A percentile compares a stretch with the other conserved stretches of the same genome.
These are phyloP conservation scores for Mycena floridula DNA, from an alignment of 768 basidiomycete genomes.

Conservation along the genomic window DNA sequence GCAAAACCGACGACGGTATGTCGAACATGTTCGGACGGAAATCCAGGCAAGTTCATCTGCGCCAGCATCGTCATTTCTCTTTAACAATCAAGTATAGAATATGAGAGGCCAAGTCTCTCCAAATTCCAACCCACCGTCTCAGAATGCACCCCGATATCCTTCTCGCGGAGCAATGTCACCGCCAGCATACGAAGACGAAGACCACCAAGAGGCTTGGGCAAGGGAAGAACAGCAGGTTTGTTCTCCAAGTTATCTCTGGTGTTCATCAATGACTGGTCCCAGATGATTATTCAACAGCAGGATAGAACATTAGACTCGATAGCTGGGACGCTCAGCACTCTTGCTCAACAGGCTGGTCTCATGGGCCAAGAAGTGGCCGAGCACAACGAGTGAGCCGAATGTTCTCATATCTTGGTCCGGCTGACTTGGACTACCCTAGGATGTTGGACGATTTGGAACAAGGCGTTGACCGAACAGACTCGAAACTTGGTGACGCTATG, in stretches of 20 bases:
- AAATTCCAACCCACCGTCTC: conserved; percentile 10
- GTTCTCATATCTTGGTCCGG: not conserved
- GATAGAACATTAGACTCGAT: conserved; percentile 87
- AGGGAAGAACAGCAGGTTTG: conserved; percentile 80
- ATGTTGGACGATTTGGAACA: conserved; percentile 74
- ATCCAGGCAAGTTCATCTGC: conserved; percentile 56
- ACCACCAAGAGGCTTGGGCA: conserved; percentile 78
- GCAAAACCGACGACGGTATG: conserved; percentile 66
- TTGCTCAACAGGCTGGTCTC: conserved; percentile 86
- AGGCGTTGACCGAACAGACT: conserved; percentile 66
- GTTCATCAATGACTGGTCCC: conserved; percentile 1
- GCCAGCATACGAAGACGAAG: conserved; percentile 30
- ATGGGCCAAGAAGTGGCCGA: conserved; percentile 92
- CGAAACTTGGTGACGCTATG: conserved; percentile 60
- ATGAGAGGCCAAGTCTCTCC: conserved; percentile 61
- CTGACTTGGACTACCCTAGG: no score
- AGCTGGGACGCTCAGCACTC: conserved; percentile 74
- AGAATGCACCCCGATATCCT: not conserved
- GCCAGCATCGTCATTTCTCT: conserved; percentile 7
- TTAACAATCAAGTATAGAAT: conserved; percentile 49
- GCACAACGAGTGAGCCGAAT: conserved; percentile 73
- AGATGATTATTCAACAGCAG: conserved; percentile 87
- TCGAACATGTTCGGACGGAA: conserved; percentile 65
- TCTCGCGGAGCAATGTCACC: not conserved
- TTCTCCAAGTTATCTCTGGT: not conserved